phyloP scores from a whole-genome alignment of 2,329 filamentous ascomycete genomes.

The Dactylellina cionopaga region DNA sequence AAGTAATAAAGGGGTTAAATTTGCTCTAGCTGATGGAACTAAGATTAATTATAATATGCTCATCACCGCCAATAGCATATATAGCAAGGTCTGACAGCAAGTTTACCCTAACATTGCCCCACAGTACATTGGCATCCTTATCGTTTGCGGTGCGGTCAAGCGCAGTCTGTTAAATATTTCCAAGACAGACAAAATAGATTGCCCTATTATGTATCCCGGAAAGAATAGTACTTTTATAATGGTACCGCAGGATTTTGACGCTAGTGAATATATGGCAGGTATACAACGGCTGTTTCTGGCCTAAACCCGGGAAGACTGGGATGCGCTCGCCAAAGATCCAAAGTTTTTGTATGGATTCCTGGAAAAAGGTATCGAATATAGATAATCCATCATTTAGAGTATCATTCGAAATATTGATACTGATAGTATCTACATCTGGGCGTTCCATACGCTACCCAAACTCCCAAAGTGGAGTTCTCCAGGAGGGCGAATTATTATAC shows the following conservation, averaged over 20 bases:
- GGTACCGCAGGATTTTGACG: slow-evolving; percentile 65
- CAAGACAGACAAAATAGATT: slow-evolving; percentile 57
- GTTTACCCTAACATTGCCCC: slow-evolving; percentile 65
- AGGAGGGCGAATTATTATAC: slow-evolving; percentile 61
- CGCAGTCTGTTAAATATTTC: slow-evolving; percentile 60
- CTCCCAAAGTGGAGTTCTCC: slow-evolving; percentile 63
- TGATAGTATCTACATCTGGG: slow-evolving; percentile 64
- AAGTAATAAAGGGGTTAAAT: slow-evolving; percentile 61
- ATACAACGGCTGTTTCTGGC: slow-evolving; percentile 62
- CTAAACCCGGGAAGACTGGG: slow-evolving; percentile 63
- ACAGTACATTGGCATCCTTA: slow-evolving; percentile 65
- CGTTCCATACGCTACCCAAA: slow-evolving; percentile 65
- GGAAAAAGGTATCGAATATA: slow-evolving; percentile 58
- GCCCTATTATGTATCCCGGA: slow-evolving; percentile 62
- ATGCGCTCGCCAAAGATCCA: slow-evolving; percentile 61
- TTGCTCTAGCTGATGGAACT: slow-evolving; percentile 65
- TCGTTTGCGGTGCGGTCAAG: slow-evolving; percentile 60
- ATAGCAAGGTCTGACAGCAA: slow-evolving; percentile 67
- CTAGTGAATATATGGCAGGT: slow-evolving; percentile 65
- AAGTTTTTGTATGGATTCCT: slow-evolving; percentile 61
- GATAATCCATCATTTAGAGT: slow-evolving; percentile 60
- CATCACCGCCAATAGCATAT: slow-evolving; percentile 70
- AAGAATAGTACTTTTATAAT: slow-evolving; percentile 65
- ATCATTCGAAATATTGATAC: slow-evolving; percentile 59
- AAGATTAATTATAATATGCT: slow-evolving; percentile 62